These are phyloP conservation scores for Dactylorhiza incarnata DNA, from an alignment of 106 monocot species.

Conservation along the genomic window DNA sequence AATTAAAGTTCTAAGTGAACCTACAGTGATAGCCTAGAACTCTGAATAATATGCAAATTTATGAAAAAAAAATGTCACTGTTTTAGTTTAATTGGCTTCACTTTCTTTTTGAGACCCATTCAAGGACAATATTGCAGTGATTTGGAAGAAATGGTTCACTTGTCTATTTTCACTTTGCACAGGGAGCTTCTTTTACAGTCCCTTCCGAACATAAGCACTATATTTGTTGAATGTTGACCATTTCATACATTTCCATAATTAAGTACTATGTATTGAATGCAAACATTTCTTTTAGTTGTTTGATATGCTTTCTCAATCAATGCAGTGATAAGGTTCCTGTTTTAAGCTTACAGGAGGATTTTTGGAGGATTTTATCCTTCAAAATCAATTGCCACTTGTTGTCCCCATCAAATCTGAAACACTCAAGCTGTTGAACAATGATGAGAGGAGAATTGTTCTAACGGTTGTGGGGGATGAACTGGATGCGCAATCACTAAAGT, in stretches of 20 bases:
- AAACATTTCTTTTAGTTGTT: neutral
- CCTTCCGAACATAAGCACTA: neutral
- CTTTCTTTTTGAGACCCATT: neutral
- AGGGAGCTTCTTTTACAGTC: neutral
- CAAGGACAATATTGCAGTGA: neutral
- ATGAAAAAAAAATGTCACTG: neutral
- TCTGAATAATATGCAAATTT: too few relatives aligned
- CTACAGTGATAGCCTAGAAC: too few relatives aligned
- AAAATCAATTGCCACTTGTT: conserved; percentile 64
- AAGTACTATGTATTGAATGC: neutral
- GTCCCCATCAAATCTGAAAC: conserved; percentile 85
- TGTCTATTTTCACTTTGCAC: neutral
- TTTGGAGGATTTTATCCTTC: conserved; percentile 81
- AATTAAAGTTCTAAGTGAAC: too few relatives aligned
- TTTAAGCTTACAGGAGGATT: conserved; percentile 50
- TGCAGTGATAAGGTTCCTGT: neutral
- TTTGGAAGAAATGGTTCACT: neutral
- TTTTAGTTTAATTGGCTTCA: neutral
- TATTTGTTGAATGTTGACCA: neutral
- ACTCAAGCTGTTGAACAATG: conserved; percentile 72
- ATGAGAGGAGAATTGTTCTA: conserved; percentile 70
- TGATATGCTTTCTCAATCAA: conserved; percentile 1
- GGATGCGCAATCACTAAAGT: conserved; percentile 42
- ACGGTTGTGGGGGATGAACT: conserved; percentile 63
- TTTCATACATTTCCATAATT: neutral